Evolutionary conservation across 306 rosid genomes (phyloP).

Genomic region (Fragaria nilgerrensis): DNA sequence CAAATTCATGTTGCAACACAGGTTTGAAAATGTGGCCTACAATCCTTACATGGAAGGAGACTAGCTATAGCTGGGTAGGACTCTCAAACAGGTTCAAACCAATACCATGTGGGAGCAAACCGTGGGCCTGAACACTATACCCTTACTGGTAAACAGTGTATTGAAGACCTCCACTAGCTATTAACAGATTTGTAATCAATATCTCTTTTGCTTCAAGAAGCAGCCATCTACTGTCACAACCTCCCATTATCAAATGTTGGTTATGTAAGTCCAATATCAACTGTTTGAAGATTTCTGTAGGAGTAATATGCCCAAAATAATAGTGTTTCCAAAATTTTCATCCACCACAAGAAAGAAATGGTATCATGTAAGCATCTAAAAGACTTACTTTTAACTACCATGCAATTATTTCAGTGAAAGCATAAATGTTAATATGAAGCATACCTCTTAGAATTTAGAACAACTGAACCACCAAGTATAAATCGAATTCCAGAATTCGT

Average conservation of each 20-base stretch:
- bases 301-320: neutral
- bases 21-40: neutral
- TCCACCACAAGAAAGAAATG: neutral
- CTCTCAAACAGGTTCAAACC: neutral
- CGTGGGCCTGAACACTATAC: neutral
- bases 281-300: neutral
- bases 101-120: neutral
- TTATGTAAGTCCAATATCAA: neutral
- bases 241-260: neutral
- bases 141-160: neutral
- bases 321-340: neutral
- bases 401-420: conserved; percentile 13
- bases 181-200: neutral
- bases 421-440: conserved; percentile 11
- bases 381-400: conserved; percentile 13
- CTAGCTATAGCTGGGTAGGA: neutral
- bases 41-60: neutral
- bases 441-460: conserved; percentile 91
- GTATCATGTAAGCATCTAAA: neutral
- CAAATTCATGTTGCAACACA: neutral
- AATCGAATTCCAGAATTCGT: conserved; percentile 77
- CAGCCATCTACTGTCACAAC: neutral
- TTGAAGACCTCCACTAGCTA: neutral
- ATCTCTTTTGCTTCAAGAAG: neutral
- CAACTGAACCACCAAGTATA: conserved; percentile 82